These are phyloP conservation scores for Fusarium annulatum DNA, from an alignment of 2,329 filamentous ascomycete genomes.

Conservation along the genomic window DNA sequence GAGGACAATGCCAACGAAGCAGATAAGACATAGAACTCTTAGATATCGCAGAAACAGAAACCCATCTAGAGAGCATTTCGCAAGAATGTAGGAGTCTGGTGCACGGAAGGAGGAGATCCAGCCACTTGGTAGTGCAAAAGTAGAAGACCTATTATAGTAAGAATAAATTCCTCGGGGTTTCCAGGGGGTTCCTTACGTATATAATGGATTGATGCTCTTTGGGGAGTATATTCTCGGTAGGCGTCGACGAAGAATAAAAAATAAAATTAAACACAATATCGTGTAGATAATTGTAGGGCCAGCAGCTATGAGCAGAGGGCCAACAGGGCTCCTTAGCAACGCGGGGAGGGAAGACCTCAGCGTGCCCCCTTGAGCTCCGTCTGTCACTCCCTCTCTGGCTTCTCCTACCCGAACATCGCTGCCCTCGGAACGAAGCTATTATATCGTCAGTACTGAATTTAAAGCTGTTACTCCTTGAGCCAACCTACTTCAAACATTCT, in stretches of 20 bases:
- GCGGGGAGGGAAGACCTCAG: neutral
- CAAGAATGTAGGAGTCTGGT: neutral
- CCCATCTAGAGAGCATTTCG: neutral
- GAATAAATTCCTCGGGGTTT: fast-evolving
- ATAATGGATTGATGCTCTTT: neutral
- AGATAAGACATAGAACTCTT: neutral
- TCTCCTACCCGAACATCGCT: neutral
- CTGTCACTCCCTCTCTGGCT: neutral
- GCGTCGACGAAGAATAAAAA: neutral
- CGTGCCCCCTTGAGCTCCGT: neutral
- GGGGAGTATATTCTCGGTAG: neutral
- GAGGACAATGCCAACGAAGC: neutral
- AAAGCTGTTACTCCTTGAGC: fast-evolving
- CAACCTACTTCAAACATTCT: neutral
- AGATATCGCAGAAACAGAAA: neutral
- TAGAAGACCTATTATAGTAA: neutral
- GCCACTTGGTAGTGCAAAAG: fast-evolving
- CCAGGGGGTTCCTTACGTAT: neutral
- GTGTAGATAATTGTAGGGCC: neutral
- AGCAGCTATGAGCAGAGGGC: neutral
- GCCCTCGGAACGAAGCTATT: fast-evolving
- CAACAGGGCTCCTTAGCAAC: neutral
- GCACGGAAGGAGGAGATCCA: neutral
- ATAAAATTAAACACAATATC: fast-evolving
- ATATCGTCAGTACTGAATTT: neutral